Percentiles rank a stretch among this genome's conserved stretches.
Evolutionary conservation across 2,329 filamentous ascomycete species (phyloP).

Genomic region (Colletotrichum salicis): DNA sequence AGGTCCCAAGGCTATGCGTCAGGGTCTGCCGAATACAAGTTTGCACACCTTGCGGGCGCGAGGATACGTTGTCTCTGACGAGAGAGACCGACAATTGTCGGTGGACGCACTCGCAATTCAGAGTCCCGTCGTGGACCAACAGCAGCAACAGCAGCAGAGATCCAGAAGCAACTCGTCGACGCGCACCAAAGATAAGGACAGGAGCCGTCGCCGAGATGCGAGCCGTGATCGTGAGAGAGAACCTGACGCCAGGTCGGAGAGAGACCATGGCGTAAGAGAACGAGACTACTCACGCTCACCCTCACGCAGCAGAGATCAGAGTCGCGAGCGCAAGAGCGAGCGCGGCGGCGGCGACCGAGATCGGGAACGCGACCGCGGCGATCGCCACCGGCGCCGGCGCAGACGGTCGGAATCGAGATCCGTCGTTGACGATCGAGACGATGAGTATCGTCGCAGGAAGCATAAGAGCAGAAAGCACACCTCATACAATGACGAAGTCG

Average conservation of each 20-base stretch:
- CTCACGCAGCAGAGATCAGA: constrained; percentile 50
- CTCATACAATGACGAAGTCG: constrained; percentile 58
- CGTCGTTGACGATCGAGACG: constrained; percentile 56
- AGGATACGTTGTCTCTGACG: constrained; percentile 58
- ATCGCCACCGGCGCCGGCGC: constrained; percentile 56
- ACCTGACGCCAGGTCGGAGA: constrained; percentile 41
- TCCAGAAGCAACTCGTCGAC: constrained; percentile 62
- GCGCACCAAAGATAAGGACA: constrained; percentile 50
- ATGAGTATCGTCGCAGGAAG: constrained; percentile 61
- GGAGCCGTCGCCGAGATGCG: constrained; percentile 45
- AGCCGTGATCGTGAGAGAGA: constrained; percentile 47
- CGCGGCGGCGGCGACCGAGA: constrained; percentile 43
- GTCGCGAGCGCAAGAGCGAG: constrained; percentile 57
- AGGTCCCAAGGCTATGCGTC: constrained; percentile 93
- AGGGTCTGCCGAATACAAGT: constrained; percentile 85
- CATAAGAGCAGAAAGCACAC: constrained; percentile 55
- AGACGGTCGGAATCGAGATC: constrained; percentile 64
- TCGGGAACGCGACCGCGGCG: constrained; percentile 45
- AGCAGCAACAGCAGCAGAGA: constrained; percentile 44
- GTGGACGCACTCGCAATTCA: constrained; percentile 43
- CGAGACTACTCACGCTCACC: constrained; percentile 46
- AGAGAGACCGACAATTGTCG: constrained; percentile 39
- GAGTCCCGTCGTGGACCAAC: constrained; percentile 46
- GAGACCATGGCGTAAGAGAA: constrained; percentile 35
- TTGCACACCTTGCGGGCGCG: constrained; percentile 71